Percentiles rank a stretch among this genome's conserved stretches.
phyloP scores from a whole-genome alignment of 2,329 filamentous ascomycete species.

The Botrytis sinoallii region DNA sequence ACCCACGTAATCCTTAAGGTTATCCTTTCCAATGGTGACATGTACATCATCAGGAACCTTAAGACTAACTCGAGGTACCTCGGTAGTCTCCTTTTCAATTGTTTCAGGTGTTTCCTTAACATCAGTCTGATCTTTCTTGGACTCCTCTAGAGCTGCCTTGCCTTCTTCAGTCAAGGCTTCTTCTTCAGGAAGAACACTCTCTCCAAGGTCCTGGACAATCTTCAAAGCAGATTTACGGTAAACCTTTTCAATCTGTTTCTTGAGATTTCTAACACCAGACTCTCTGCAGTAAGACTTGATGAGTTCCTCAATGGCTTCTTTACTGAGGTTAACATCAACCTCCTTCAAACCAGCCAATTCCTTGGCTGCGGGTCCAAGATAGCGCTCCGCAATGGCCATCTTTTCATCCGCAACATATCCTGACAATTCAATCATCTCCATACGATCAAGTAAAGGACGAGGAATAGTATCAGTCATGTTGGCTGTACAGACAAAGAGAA shows the following conservation, averaged over 20 bases:
- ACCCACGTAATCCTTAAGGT: constrained; percentile 94
- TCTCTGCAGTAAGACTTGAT: constrained; percentile 99
- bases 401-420: constrained; percentile 98
- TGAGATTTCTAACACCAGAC: constrained; percentile 93
- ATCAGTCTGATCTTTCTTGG: constrained; percentile 62
- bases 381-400: constrained; percentile 94
- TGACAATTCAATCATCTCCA: constrained; percentile 95
- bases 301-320: constrained; percentile 88
- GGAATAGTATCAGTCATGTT: constrained; percentile 99
- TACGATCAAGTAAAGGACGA: constrained; percentile 86
- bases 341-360: constrained; percentile 87
- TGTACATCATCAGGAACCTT: constrained; percentile 85
- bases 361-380: constrained; percentile 90
- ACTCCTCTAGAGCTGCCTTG: constrained; percentile 70
- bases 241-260: constrained; percentile 99
- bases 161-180: constrained; percentile 82
- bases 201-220: constrained; percentile 91
- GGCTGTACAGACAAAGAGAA: constrained; percentile 96
- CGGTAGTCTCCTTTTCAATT: constrained; percentile 56
- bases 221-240: constrained; percentile 96
- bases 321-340: constrained; percentile 81
- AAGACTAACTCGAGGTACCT: constrained; percentile 69
- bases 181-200: constrained; percentile 75
- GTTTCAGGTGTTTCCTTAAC: constrained; percentile 57
- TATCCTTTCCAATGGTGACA: constrained; percentile 81